Conservation (phyloP, 2,329 filamentous ascomycete genomes). For the Orbilia javanica region DNA sequence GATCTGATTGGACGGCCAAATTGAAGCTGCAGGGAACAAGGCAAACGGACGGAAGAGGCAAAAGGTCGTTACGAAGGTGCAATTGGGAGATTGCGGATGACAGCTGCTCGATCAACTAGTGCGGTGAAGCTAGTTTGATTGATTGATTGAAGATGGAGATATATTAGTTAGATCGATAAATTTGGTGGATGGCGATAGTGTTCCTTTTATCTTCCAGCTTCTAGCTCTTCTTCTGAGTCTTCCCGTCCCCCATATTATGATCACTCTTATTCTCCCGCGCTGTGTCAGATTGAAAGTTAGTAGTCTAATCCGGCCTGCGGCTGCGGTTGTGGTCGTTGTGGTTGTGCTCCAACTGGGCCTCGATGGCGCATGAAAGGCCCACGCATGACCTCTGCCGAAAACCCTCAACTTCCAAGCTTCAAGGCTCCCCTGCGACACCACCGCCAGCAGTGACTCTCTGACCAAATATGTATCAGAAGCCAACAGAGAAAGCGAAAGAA, state of each 20-base stretch:
- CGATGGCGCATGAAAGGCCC: conserved; percentile 31
- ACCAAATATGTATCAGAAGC: conserved; percentile 23
- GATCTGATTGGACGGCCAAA: conserved; percentile 33
- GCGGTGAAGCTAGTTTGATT: not conserved
- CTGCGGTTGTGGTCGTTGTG: conserved; percentile 24
- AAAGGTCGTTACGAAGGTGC: conserved; percentile 14
- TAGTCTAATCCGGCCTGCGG: no score
- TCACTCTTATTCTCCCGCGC: no score
- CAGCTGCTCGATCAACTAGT: not conserved
- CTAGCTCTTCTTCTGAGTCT: no score
- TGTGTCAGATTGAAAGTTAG: no score
- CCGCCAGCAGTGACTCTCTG: conserved; percentile 30
- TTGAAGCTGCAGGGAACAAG: conserved; percentile 20
- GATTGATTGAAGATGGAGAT: not conserved
- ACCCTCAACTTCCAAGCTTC: not conserved
- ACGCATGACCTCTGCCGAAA: conserved; percentile 24
- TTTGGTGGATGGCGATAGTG: conserved; percentile 8
- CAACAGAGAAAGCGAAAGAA: not conserved
- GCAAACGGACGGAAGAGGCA: conserved; percentile 31
- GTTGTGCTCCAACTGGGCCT: no score
- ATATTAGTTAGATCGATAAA: not conserved
- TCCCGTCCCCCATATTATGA: no score
- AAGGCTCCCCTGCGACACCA: conserved; percentile 38
- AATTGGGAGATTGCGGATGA: conserved; percentile 17
- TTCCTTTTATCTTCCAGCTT: conserved; percentile 34